Evolutionary conservation across 768 basidiomycete species (phyloP).

Genomic region (Lactarius hengduanensis): DNA sequence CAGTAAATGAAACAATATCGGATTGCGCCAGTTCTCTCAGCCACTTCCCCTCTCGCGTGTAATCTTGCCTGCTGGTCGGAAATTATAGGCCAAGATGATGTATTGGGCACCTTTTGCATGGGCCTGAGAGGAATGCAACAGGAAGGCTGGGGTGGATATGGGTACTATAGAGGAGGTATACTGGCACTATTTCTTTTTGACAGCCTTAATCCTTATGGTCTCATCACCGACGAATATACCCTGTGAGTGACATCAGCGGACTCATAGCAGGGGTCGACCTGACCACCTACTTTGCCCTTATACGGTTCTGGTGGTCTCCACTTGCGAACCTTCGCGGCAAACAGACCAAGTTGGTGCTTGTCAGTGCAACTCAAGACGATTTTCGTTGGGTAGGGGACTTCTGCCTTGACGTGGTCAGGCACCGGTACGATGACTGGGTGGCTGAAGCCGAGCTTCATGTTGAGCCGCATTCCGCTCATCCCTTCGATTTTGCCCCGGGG

Average conservation of each 20-base stretch:
- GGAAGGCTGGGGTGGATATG: neutral
- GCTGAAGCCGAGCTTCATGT: slow-evolving; percentile 91
- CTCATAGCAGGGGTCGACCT: slow-evolving; percentile 12
- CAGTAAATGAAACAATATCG: too few relatives aligned
- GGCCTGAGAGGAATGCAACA: neutral
- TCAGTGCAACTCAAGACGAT: slow-evolving; percentile 81
- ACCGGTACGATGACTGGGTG: slow-evolving; percentile 84
- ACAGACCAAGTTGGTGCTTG: slow-evolving; percentile 84
- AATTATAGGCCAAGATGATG: neutral
- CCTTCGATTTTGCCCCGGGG: slow-evolving; percentile 56
- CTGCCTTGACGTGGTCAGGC: slow-evolving; percentile 75
- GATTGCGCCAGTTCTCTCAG: too few relatives aligned
- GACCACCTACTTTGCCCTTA: slow-evolving; percentile 83
- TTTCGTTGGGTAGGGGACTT: slow-evolving; percentile 80
- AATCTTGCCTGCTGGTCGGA: neutral
- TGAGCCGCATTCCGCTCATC: slow-evolving; percentile 64
- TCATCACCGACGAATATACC: slow-evolving; percentile 95
- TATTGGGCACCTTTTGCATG: neutral
- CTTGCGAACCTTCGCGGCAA: slow-evolving; percentile 80
- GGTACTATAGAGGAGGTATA: slow-evolving; percentile 15
- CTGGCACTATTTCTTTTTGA: slow-evolving; percentile 86
- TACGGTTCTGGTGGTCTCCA: slow-evolving; percentile 94
- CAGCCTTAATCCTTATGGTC: slow-evolving; percentile 84
- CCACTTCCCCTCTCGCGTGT: too few relatives aligned
- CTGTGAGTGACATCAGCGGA: slow-evolving; percentile 40